phyloP scores from a whole-genome alignment of 148 eudicot genomes.

The Linanthus parryae region DNA sequence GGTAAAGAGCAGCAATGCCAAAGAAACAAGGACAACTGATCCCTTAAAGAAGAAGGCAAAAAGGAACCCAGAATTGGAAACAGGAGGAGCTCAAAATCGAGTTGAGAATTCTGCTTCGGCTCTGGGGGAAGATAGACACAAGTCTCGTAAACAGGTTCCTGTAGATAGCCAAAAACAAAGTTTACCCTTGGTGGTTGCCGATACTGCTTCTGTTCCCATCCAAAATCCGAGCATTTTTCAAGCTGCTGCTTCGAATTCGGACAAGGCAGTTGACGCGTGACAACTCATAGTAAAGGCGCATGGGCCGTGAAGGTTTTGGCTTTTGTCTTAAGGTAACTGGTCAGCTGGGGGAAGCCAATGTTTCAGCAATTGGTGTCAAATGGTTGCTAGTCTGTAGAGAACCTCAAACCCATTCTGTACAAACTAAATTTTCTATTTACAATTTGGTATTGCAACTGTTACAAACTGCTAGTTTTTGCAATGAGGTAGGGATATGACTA shows the following conservation, averaged over 20 bases:
- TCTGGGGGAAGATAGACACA: conserved; percentile 39
- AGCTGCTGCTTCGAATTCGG: conserved; percentile 13
- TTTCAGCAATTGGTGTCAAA: no score
- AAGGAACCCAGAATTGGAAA: conserved; percentile 47
- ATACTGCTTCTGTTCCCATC: conserved; percentile 19
- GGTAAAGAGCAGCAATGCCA: conserved; percentile 42
- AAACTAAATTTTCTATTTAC: no score
- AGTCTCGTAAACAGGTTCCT: conserved; percentile 29
- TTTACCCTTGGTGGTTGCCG: conserved; percentile 20
- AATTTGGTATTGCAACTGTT: no score
- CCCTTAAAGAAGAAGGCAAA: conserved; percentile 72
- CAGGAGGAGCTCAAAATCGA: conserved; percentile 27
- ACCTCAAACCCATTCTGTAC: no score
- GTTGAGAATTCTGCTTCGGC: conserved; percentile 35
- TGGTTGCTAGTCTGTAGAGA: no score
- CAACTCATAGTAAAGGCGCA: conserved; percentile 5
- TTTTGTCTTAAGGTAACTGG: no score
- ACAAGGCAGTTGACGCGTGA: conserved; percentile 21
- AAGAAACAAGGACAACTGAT: no score
- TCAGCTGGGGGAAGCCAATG: no score
- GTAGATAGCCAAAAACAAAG: conserved; percentile 25
- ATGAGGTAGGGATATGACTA: no score
- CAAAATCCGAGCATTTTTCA: conserved; percentile 24
- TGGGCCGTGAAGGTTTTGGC: not conserved
- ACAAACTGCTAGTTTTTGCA: no score